Conservation (phyloP, 2,329 filamentous ascomycete species). For the Cephalotrichum gorgonifer region DNA sequence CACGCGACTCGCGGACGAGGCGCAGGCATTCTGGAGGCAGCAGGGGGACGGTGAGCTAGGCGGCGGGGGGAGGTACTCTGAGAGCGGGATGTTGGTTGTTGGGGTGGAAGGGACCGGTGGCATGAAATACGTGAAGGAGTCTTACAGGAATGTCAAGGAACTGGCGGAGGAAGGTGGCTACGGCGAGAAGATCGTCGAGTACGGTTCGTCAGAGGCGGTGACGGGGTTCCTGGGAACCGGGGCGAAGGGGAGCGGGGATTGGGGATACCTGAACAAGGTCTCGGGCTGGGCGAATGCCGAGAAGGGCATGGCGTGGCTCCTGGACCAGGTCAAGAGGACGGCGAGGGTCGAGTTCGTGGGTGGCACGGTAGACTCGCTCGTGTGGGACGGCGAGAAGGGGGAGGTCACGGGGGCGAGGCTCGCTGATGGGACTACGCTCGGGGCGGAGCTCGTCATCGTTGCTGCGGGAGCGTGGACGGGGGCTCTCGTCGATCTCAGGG, state of each 20-base stretch:
- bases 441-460: slow-evolving; percentile 64
- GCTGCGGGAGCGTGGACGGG: slow-evolving; percentile 85
- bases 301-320: slow-evolving; percentile 55
- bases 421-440: slow-evolving; percentile 34
- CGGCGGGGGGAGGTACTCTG: slow-evolving; percentile 55
- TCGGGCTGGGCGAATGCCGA: slow-evolving; percentile 78
- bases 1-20: slow-evolving; percentile 58
- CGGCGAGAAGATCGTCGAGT: slow-evolving; percentile 28
- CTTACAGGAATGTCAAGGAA: slow-evolving; percentile 49
- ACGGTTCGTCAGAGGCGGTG: slow-evolving; percentile 35
- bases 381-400: slow-evolving; percentile 24
- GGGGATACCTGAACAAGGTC: slow-evolving; percentile 63
- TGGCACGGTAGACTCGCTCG: slow-evolving; percentile 34
- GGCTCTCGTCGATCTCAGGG: slow-evolving; percentile 64
- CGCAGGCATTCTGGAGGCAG: slow-evolving; percentile 60
- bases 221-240: slow-evolving; percentile 32
- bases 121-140: slow-evolving; percentile 48
- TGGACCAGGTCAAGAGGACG: slow-evolving; percentile 40
- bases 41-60: slow-evolving; percentile 42
- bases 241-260: slow-evolving; percentile 43
- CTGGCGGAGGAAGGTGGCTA: slow-evolving; percentile 29
- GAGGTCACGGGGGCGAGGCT: slow-evolving; percentile 42
- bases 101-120: slow-evolving; percentile 36
- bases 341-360: slow-evolving; percentile 45
- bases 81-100: slow-evolving; percentile 58